A percentile compares a stretch with the other conserved stretches of the same genome.
phyloP scores from a whole-genome alignment of 2,329 filamentous ascomycete genomes.

The Aaosphaeria pasadenensis region DNA sequence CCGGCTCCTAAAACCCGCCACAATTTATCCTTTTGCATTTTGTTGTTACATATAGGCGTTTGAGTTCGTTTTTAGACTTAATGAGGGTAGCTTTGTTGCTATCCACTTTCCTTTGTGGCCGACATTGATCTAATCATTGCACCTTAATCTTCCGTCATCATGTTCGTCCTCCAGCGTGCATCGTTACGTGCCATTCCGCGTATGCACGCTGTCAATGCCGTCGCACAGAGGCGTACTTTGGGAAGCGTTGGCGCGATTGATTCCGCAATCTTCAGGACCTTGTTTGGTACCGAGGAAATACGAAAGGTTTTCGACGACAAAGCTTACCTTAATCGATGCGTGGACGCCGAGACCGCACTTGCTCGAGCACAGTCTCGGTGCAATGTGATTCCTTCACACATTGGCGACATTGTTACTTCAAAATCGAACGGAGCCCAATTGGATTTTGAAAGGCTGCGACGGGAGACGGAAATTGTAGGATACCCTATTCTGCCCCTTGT shows the following conservation, averaged over 20 bases:
- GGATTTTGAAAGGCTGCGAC: conserved; percentile 43
- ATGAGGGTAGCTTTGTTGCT: no score
- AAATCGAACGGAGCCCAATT: conserved; percentile 33
- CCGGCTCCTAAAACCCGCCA: no score
- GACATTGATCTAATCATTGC: no score
- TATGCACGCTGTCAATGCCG: conserved; percentile 7
- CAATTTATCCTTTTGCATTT: no score
- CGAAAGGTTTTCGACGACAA: conserved; percentile 51
- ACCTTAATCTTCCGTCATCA: conserved; percentile 2
- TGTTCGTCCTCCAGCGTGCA: conserved; percentile 27
- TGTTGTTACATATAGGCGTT: no score
- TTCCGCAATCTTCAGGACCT: conserved; percentile 50
- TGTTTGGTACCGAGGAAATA: conserved; percentile 53
- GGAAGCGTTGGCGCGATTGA: conserved; percentile 43
- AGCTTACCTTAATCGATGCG: conserved; percentile 48
- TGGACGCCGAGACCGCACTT: conserved; percentile 52
- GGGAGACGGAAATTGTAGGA: conserved; percentile 52
- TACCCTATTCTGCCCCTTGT: conserved; percentile 54
- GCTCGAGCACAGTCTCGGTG: conserved; percentile 50
- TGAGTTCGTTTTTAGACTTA: no score
- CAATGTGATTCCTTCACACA: conserved; percentile 46
- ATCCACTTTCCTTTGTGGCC: no score
- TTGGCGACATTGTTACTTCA: conserved; percentile 29
- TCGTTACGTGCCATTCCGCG: conserved; percentile 17
- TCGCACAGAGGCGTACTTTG: conserved; percentile 18